Percentiles rank a stretch among this genome's conserved stretches.
Conservation (phyloP, 2,329 filamentous ascomycete species). For the Cladosporium sp. region DNA sequence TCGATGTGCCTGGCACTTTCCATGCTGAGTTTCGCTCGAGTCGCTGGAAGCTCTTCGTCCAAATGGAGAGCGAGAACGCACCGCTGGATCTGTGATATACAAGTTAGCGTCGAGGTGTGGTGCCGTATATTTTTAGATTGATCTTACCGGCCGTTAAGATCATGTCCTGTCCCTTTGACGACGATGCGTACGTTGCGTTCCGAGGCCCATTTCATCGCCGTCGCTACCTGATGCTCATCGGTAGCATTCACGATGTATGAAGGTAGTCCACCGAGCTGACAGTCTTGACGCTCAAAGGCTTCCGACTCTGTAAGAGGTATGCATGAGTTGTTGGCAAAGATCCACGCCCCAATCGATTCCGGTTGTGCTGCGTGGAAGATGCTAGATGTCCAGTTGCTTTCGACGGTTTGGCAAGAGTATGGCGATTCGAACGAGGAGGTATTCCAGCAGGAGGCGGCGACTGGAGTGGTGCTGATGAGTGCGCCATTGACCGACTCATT, state of each 20-base stretch:
- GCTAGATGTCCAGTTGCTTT: slow-evolving; percentile 28
- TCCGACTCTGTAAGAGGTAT: slow-evolving; percentile 26
- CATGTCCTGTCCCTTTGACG: slow-evolving; percentile 19
- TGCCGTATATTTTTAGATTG: not conserved
- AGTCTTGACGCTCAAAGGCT: slow-evolving; percentile 25
- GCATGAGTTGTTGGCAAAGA: slow-evolving; percentile 34
- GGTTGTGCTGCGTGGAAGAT: slow-evolving; percentile 30
- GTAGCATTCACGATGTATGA: slow-evolving; percentile 34
- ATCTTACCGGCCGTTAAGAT: slow-evolving; percentile 16
- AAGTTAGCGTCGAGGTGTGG: not conserved
- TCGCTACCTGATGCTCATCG: slow-evolving; percentile 23
- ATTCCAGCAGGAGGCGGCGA: slow-evolving; percentile 31
- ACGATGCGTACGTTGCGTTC: slow-evolving; percentile 16
- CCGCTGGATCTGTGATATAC: slow-evolving; percentile 14
- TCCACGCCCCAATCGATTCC: slow-evolving; percentile 29
- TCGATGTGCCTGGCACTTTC: slow-evolving; percentile 2
- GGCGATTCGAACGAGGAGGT: slow-evolving; percentile 27
- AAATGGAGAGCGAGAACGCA: slow-evolving; percentile 17
- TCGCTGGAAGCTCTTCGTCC: slow-evolving; percentile 15
- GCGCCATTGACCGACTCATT: slow-evolving; percentile 16
- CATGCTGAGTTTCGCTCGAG: slow-evolving; percentile 6
- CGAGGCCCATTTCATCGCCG: slow-evolving; percentile 28
- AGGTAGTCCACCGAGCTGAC: slow-evolving; percentile 29
- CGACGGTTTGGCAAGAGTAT: slow-evolving; percentile 23
- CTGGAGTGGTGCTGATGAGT: slow-evolving; percentile 25